phyloP scores from a whole-genome alignment of 176 grass and related monocot species.

The bread wheat (Triticum aestivum) region DNA sequence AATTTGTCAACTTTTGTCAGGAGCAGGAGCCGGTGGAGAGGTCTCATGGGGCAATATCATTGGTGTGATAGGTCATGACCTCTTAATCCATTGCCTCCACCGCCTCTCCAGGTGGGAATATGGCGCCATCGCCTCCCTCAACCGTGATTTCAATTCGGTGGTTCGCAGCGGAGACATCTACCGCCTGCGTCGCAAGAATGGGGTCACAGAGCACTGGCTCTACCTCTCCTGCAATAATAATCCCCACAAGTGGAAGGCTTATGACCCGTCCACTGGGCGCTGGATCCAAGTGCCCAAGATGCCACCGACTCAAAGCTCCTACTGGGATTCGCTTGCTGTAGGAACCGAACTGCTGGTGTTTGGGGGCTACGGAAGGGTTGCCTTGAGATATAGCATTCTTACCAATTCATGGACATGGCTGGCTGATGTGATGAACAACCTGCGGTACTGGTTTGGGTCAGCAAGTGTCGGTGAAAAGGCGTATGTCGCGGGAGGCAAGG shows the following conservation, averaged over 20 bases:
- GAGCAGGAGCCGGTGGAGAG: too few relatives aligned
- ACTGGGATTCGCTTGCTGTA: conserved; percentile 65
- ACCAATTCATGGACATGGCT: conserved; percentile 64
- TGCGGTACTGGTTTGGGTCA: conserved; percentile 69
- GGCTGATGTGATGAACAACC: conserved; percentile 57
- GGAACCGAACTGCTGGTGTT: conserved; percentile 82
- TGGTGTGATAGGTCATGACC: neutral
- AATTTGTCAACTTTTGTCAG: too few relatives aligned
- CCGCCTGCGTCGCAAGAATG: conserved; percentile 41
- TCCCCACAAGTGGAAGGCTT: conserved; percentile 68
- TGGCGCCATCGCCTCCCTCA: conserved; percentile 42
- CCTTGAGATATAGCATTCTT: conserved; percentile 74
- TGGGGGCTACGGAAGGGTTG: neutral
- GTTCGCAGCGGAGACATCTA: conserved; percentile 45
- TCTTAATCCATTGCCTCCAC: conserved; percentile 64
- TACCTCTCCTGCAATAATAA: conserved; percentile 70
- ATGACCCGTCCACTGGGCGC: conserved; percentile 49
- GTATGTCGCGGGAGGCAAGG: conserved; percentile 66
- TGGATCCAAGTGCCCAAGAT: conserved; percentile 79
- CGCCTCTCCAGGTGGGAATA: conserved; percentile 62
- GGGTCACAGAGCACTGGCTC: conserved; percentile 73
- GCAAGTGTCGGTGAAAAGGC: conserved; percentile 67
- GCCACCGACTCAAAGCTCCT: conserved; percentile 45
- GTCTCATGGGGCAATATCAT: too few relatives aligned
- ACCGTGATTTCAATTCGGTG: conserved; percentile 43